Base-by-base conservation (phyloP, 495 filamentous ascomycete species). In the Talaromyces borbonicus region DNA sequence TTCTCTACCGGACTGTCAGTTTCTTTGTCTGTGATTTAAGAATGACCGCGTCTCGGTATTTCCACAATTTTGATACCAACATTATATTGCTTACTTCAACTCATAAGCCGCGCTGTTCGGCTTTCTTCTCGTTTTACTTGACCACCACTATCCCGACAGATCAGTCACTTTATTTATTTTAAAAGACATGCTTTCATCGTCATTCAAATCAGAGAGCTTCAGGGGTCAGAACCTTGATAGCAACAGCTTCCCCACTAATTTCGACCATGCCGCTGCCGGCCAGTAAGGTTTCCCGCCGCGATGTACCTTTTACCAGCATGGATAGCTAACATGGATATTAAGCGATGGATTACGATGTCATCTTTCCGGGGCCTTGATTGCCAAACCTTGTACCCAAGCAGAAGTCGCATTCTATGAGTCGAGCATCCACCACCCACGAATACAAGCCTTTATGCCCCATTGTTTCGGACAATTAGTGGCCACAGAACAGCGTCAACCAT, bases 401-500 rank as follows among this genome's bases (percentile, higher is more conserved):
- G 92, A 99, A 66, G 79, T 95, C 48, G 77, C 79, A 20, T 99
- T 99, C 67, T 99, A 99, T 76, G 81, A 96, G 63, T 78, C 81
- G 20, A 80, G 81, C 30, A 53, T 71, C 27, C 56, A 68, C 12
- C 89, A 95, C 54, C 80, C 80, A 15, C 72, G 69, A 4, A 83
- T 96, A 52, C 75, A 78, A 15, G 77, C 79, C 16, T 79, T 85
- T 56, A 92, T 97, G 71, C 90, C 92, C 44, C 76, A 75, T 7
- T 97, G 78, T 63, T 8, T 61, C 68, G 22, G 67, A 73, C 50
- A 67, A 76, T 41, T 70, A 76, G 47, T 69, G 70, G 60, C 67
- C 72, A 35, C 54, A n/a, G n/a, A n/a, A n/a, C n/a, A n/a, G n/a
- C n/a, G n/a, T n/a, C n/a, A n/a, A n/a, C n/a, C n/a, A n/a, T n/a